These are phyloP conservation scores for Ceratonia siliqua DNA, from an alignment of 306 rosid genomes.

Conservation along the genomic window DNA sequence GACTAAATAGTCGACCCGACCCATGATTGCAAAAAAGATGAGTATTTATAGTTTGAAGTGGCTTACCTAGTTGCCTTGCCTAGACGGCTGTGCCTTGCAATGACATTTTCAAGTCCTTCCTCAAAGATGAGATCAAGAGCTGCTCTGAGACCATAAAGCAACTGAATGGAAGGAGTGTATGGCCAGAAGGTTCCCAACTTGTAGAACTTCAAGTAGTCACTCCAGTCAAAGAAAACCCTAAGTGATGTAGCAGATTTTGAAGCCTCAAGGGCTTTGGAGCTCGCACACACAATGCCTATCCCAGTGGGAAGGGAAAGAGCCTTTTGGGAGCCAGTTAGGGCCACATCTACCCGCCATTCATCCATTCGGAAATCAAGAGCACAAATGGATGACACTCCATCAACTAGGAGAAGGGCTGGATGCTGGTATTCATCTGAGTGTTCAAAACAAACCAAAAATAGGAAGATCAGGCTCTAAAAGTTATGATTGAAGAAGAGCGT, in stretches of 20 bases:
- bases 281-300: conserved; percentile 82
- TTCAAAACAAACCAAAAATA: conserved; percentile 1
- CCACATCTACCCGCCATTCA: conserved; percentile 98
- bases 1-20: too few relatives aligned
- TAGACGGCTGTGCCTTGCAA: conserved; percentile 83
- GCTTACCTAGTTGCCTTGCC: conserved; percentile 88
- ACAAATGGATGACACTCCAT: conserved; percentile 96
- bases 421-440: conserved; percentile 76
- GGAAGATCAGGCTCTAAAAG: too few relatives aligned
- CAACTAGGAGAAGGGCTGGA: conserved; percentile 95
- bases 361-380: conserved; percentile 99
- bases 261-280: conserved; percentile 95
- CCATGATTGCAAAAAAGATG: too few relatives aligned
- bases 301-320: conserved; percentile 99
- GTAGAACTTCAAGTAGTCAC: conserved; percentile 91
- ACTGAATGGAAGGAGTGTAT: conserved; percentile 67
- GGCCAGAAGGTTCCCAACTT: conserved; percentile 95
- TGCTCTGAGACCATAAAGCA: conserved; percentile 79
- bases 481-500: not conserved
- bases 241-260: conserved; percentile 78
- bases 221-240: conserved; percentile 96
- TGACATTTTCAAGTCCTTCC: conserved; percentile 90
- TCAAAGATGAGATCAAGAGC: conserved; percentile 87
- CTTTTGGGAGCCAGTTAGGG: conserved; percentile 96
- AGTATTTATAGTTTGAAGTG: too few relatives aligned